These are phyloP conservation scores for Geotrichum australiense DNA, from an alignment of 1,139 yeast species.

Conservation along the genomic window DNA sequence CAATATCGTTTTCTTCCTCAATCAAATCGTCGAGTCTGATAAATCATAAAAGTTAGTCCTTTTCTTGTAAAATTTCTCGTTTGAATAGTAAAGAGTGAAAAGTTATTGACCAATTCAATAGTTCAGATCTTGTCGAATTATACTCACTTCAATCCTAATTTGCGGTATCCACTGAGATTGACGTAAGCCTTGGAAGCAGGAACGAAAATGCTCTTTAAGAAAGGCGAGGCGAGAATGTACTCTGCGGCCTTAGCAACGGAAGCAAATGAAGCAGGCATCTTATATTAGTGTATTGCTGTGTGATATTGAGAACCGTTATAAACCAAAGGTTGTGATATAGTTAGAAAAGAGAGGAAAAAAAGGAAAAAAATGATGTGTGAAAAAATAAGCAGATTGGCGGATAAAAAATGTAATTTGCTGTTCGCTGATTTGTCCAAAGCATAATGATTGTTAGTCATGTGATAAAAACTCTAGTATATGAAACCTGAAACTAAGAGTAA, in stretches of 20 bases:
- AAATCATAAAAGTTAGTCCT: too few species aligned
- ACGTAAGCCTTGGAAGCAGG: conserved; percentile 76
- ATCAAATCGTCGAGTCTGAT: conserved; percentile 80
- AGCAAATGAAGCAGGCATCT: conserved; percentile 67
- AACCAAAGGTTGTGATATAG: not conserved
- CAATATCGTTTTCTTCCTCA: conserved; percentile 76
- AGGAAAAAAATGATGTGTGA: conserved; percentile 1
- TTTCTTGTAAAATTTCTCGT: too few species aligned
- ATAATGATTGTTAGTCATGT: too few species aligned
- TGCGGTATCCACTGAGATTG: conserved; percentile 82
- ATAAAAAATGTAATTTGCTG: conserved; percentile 6
- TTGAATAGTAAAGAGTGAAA: conserved; percentile 3
- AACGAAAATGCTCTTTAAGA: conserved; percentile 62
- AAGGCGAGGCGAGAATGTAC: conserved; percentile 73
- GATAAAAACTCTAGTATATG: too few species aligned
- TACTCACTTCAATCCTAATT: conserved; percentile 71
- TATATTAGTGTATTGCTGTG: conserved; percentile 18
- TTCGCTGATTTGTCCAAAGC: conserved; percentile 10
- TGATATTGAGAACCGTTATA: not conserved
- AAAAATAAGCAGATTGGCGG: conserved; percentile 3
- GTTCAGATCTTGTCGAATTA: conserved; percentile 5
- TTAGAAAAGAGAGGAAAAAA: not conserved
- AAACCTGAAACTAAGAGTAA: too few species aligned
- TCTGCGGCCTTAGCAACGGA: conserved; percentile 78
- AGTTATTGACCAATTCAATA: not conserved